These are phyloP conservation scores for Tothia fuscella DNA, from an alignment of 2,329 filamentous ascomycete genomes.

Conservation along the genomic window DNA sequence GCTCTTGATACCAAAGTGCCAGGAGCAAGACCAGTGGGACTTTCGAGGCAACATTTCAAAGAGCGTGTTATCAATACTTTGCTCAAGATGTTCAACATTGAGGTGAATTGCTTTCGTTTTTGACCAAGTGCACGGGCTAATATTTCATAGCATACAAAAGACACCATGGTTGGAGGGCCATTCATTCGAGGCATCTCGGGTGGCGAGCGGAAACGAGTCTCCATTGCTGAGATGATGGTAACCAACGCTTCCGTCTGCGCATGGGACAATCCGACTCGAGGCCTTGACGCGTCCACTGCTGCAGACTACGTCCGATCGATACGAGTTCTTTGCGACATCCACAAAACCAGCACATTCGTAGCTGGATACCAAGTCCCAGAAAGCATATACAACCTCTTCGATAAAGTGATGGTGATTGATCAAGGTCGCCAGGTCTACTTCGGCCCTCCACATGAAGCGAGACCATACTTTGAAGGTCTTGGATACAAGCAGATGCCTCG, in stretches of 20 bases:
- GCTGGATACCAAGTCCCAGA: conserved; percentile 78
- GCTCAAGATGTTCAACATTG: conserved; percentile 87
- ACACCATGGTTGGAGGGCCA: conserved; percentile 74
- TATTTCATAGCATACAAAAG: conserved; percentile 72
- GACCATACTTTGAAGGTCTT: conserved; percentile 63
- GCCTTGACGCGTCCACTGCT: conserved; percentile 37
- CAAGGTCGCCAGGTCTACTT: conserved; percentile 66
- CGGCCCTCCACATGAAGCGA: conserved; percentile 54
- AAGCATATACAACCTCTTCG: conserved; percentile 67
- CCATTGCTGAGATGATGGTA: conserved; percentile 68
- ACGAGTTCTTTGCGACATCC: conserved; percentile 62
- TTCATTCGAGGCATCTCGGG: conserved; percentile 72
- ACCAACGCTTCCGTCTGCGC: conserved; percentile 56
- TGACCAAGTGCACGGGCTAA: too few species aligned
- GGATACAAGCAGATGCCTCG: conserved; percentile 64
- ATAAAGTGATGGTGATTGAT: conserved; percentile 76
- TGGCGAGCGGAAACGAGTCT: conserved; percentile 68
- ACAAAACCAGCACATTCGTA: conserved; percentile 73
- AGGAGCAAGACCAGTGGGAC: conserved; percentile 61
- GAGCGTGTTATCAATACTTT: conserved; percentile 60
- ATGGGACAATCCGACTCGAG: conserved; percentile 43
- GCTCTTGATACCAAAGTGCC: conserved; percentile 78
- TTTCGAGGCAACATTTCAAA: conserved; percentile 65
- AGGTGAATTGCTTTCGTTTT: too few species aligned
- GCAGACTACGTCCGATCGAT: conserved; percentile 37